Evolutionary conservation across 2,329 filamentous ascomycete genomes (phyloP), one percentile per base, ranked within the genome.

Genomic region (Aureobasidium melanogenum): DNA sequence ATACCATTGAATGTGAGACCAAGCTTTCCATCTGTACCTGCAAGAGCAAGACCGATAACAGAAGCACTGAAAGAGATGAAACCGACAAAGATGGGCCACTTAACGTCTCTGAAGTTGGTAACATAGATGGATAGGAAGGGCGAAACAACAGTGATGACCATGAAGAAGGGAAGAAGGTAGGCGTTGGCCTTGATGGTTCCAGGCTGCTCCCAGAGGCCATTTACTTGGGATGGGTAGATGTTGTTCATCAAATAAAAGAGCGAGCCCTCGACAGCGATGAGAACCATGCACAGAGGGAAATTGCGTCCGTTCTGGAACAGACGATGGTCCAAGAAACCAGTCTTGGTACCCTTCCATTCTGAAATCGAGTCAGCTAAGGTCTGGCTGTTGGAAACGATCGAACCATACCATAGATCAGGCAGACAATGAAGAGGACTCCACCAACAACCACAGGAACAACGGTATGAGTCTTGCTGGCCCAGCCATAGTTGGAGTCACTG

Each of bases 321-420:
- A 22, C 47, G 46, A 22, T 60, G 57, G 28, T 60, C 47, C 10
- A 60, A 36, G 57, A 60, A 50, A 46, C 57, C 57, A 26, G 44
- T 50, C 12, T 34, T 60, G 32, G 57, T 60, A 8, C 57, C 57
- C 32, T 60, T 60, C 57, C 57, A 60, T 36, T 60, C 57, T 55
- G 26, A 4, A 7, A 19, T 17, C 19, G 15, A 15, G 51, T 55
- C 9, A 55, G 36, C 24, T 7, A 17, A 8, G 3, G 2, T 15
- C 9, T 15, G n/a, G 22, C 28, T 10, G 3, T 28, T 1, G 3
- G 2, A 30, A 30, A 43, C 5, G 1, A 30, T 14, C 5, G 7
- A 6, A 1, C 43, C 51, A 17, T 30, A 55, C 51, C 51, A 41
- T 57, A 57, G 30, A 57, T 17, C 41, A 57, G 26, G 30, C 54